Evolutionary conservation across 1,139 yeast species (phyloP), one percentile per base, ranked within the genome.

Genomic region (Geotrichum macrosporum): DNA sequence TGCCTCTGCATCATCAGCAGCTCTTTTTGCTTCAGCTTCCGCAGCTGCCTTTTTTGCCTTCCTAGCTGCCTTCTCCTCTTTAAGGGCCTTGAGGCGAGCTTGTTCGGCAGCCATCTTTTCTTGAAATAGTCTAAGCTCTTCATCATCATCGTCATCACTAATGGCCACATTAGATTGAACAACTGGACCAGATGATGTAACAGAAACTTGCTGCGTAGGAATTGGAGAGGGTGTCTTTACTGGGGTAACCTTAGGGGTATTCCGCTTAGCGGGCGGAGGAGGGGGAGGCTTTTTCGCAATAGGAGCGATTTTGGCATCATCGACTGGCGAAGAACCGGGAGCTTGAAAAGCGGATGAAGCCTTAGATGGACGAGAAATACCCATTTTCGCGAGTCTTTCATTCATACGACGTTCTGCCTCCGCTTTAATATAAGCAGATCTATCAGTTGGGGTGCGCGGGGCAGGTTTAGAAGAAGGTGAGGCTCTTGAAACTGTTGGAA

Each of bases 401-500:
- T 80, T 82, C 94, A 89, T 88, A 60, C 87, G 77, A 65, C 83
- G 80, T 57, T 84, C 86, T 0, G 97, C 97, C 59, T 86, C 95
- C 10, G 92, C 95, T 62, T 86, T 87, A 51, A 88, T 82, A 56
- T 81, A 80, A 5, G 89, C 89, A 5, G 94, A 77, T 55, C 96
- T 75, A 49, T 86, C 56, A 78, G 84, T 8, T 75, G 74, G 13
- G 71, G 61, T 55, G 35, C 61, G 58, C 35, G 52, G 54, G 9
- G 55, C 45, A 21, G 56, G 35, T 5, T 43, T 41, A 21, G 49
- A 41, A 18, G 55, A 42, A 10, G 55, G 43, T 16, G 48, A 31
- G 5, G 57, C 44, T 5, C 52, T 29, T 18, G 62, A 19, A 18
- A 57, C 46, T 12, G 58, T 9, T 21, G 50, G 31, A 4, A 51